phyloP scores from a whole-genome alignment of 2,329 filamentous ascomycete genomes.

The Onygenales sp. region DNA sequence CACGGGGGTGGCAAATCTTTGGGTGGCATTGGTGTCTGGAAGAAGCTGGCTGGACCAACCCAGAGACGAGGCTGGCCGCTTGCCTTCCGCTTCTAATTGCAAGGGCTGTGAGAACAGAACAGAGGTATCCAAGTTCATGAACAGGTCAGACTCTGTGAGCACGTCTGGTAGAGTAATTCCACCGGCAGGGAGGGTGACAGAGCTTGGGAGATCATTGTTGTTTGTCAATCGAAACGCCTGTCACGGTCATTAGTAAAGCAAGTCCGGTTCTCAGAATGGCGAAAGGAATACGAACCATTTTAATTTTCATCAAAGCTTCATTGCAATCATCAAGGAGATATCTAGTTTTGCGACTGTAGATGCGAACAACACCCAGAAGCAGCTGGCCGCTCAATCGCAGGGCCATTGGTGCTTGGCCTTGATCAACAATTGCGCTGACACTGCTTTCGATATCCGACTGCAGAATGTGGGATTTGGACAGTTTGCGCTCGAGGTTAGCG shows the following conservation, averaged over 20 bases:
- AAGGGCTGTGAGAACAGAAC: constrained; percentile 71
- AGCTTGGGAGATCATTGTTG: constrained; percentile 88
- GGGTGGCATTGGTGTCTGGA: constrained; percentile 50
- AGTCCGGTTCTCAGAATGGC: background rate
- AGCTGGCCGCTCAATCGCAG: constrained; percentile 89
- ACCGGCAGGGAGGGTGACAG: constrained; percentile 69
- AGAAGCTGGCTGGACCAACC: constrained; percentile 71
- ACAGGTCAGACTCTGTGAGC: constrained; percentile 85
- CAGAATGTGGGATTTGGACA: constrained; percentile 91
- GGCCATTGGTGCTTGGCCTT: constrained; percentile 88
- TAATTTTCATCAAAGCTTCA: constrained; percentile 94
- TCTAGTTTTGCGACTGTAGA: constrained; percentile 93
- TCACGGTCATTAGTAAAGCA: constrained; percentile 23
- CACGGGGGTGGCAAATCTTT: constrained; percentile 46
- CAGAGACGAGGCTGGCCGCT: constrained; percentile 25
- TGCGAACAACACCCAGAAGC: constrained; percentile 87
- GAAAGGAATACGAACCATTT: constrained; percentile 60
- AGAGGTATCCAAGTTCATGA: constrained; percentile 73
- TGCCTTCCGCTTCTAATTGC: constrained; percentile 24
- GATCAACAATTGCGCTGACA: constrained; percentile 88
- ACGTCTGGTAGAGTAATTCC: constrained; percentile 83
- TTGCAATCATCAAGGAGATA: constrained; percentile 97
- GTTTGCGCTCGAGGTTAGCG: constrained; percentile 94
- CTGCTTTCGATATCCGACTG: constrained; percentile 92
- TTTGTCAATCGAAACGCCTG: constrained; percentile 89